Evolutionary conservation across 306 rosid species (phyloP).

Genomic region (Carpinus viminea): DNA sequence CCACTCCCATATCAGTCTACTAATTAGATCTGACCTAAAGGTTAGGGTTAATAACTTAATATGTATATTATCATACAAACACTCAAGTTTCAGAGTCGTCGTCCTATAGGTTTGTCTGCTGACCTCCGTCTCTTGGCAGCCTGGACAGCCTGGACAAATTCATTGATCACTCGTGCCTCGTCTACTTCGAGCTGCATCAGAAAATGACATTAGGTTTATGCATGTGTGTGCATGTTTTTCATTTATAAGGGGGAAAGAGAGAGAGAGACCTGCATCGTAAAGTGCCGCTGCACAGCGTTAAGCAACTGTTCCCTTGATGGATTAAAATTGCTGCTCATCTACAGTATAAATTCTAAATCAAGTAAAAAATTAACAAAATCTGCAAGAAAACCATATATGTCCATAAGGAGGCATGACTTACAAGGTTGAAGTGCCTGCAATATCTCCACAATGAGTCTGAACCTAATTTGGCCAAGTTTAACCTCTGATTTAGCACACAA

Average conservation of each 20-base stretch:
- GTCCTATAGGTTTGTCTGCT: constrained; percentile 16
- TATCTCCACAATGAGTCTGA: constrained; percentile 60
- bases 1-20: constrained; percentile 24
- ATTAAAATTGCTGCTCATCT: constrained; percentile 40
- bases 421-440: constrained; percentile 63
- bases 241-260: not conserved
- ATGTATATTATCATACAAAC: constrained; percentile 38
- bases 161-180: constrained; percentile 46
- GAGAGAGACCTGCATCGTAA: constrained; percentile 46
- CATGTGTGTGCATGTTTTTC: not conserved
- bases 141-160: constrained; percentile 47
- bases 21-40: constrained; percentile 42
- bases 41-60: constrained; percentile 30
- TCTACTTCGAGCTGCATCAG: constrained; percentile 45
- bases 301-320: constrained; percentile 54
- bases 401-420: constrained; percentile 34
- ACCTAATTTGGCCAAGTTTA: constrained; percentile 53
- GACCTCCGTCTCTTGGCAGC: constrained; percentile 44
- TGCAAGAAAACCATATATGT: not conserved
- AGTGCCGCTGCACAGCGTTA: constrained; percentile 45
- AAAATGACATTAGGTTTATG: not conserved
- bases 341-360: constrained; percentile 7
- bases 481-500: constrained; percentile 36
- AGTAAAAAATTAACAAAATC: not conserved
- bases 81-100: constrained; percentile 16